Percentiles rank a stretch among this genome's conserved stretches.
These are phyloP conservation scores for Xylaria sp. DNA, from an alignment of 2,329 filamentous ascomycete genomes.

Conservation along the genomic window DNA sequence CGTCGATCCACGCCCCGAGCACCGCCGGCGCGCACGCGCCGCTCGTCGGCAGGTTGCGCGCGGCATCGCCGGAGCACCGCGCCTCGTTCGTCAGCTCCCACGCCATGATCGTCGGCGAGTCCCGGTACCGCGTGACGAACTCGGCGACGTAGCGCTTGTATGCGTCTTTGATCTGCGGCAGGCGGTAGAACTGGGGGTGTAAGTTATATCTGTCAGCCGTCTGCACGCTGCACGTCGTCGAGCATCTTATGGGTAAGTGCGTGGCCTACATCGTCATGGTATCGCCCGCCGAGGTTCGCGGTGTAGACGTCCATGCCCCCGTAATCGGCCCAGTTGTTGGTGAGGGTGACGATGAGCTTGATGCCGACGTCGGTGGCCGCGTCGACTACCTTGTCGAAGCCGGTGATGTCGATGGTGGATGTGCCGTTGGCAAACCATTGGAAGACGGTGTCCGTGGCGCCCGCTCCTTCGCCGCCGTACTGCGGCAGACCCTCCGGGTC, in stretches of 20 bases:
- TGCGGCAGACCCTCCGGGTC: constrained; percentile 49
- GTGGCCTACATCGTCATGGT: constrained; percentile 51
- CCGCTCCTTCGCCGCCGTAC: constrained; percentile 54
- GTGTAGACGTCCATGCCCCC: constrained; percentile 64
- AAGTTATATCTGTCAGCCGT: too few relatives aligned
- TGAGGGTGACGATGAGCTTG: constrained; percentile 57
- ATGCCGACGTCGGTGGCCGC: constrained; percentile 52
- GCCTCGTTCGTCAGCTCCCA: constrained; percentile 71
- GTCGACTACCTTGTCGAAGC: constrained; percentile 55
- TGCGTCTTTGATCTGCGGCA: constrained; percentile 53
- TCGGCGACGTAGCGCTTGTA: constrained; percentile 62
- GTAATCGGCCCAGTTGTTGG: constrained; percentile 63
- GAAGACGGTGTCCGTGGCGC: constrained; percentile 48
- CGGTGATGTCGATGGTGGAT: constrained; percentile 45
- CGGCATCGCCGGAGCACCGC: constrained; percentile 50
- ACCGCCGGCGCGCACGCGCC: constrained; percentile 44
- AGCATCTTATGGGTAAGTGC: too few relatives aligned
- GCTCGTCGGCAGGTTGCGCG: constrained; percentile 49
- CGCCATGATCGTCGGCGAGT: constrained; percentile 62
- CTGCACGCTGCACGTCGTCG: too few relatives aligned
- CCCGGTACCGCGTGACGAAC: constrained; percentile 61
- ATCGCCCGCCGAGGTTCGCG: constrained; percentile 54
- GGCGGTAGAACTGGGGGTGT: constrained; percentile 49
- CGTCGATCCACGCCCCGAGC: constrained; percentile 52
- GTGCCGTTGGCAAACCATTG: constrained; percentile 51